These are phyloP conservation scores for Metarhizium album DNA, from an alignment of 2,329 filamentous ascomycete genomes.

Conservation along the genomic window DNA sequence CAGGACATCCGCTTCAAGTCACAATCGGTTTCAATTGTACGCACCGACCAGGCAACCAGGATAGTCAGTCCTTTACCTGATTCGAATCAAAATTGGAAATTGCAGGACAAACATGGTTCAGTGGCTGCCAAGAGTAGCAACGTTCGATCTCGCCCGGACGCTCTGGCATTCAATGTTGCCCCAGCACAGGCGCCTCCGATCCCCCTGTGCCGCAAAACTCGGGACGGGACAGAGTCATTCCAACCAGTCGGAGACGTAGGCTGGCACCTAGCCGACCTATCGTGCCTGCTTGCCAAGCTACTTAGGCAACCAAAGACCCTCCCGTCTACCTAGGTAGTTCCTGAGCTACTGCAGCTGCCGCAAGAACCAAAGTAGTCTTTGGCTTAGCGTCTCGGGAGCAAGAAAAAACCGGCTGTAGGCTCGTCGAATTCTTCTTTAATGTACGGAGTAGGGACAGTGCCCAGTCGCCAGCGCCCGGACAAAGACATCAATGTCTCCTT, in stretches of 20 bases:
- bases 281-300: background rate
- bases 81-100: constrained; percentile 1
- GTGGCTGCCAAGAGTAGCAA: background rate
- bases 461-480: background rate
- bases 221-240: background rate
- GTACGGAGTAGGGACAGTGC: background rate
- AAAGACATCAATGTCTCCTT: too few relatives aligned
- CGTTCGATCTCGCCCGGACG: too few relatives aligned
- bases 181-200: too few relatives aligned
- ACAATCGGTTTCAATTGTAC: background rate
- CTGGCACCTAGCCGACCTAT: background rate
- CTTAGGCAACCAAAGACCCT: too few relatives aligned
- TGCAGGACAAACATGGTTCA: background rate
- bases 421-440: background rate
- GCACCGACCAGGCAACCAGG: background rate
- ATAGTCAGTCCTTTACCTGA: background rate
- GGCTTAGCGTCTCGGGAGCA: background rate
- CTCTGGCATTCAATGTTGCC: too few relatives aligned
- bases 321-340: too few relatives aligned
- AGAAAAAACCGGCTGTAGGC: background rate
- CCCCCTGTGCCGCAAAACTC: background rate
- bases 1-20: too few relatives aligned
- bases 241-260: background rate
- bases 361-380: too few relatives aligned
- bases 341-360: too few relatives aligned